These are phyloP conservation scores for Populus hybrid DNA, from an alignment of 441 rosid species.

Conservation along the genomic window DNA sequence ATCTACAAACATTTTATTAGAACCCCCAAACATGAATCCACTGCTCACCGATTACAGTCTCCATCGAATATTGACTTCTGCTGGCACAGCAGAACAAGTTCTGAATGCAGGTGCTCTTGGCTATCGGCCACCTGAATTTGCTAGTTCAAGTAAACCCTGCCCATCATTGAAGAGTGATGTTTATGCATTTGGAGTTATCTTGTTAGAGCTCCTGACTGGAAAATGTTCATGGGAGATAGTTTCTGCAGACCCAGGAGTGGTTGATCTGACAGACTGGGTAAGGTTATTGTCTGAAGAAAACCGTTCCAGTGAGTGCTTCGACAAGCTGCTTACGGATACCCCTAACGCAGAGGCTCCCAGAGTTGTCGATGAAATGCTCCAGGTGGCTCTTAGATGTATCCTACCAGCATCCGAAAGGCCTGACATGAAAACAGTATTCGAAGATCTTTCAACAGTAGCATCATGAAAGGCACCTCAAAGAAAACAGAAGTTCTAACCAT, in stretches of 20 bases:
- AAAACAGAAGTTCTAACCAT: slow-evolving; percentile 12
- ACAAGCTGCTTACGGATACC: slow-evolving; percentile 38
- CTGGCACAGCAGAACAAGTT: slow-evolving; percentile 84
- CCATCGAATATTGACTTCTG: slow-evolving; percentile 75
- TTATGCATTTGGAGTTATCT: slow-evolving; percentile 78
- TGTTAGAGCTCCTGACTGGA: slow-evolving; percentile 81
- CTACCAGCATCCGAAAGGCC: slow-evolving; percentile 82
- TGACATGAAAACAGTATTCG: slow-evolving; percentile 60
- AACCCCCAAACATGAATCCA: slow-evolving; percentile 38
- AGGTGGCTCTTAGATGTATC: slow-evolving; percentile 66
- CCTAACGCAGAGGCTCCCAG: slow-evolving; percentile 26
- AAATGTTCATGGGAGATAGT: slow-evolving; percentile 81
- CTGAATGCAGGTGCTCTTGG: slow-evolving; percentile 86
- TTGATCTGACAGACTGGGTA: slow-evolving; percentile 91
- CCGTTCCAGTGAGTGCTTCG: slow-evolving; percentile 65
- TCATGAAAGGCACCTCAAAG: slow-evolving; percentile 20
- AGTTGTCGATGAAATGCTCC: slow-evolving; percentile 48
- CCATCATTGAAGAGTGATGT: slow-evolving; percentile 85
- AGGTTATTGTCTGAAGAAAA: slow-evolving; percentile 68
- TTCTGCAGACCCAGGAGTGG: slow-evolving; percentile 70
- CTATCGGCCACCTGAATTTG: slow-evolving; percentile 81
- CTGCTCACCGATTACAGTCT: slow-evolving; percentile 74
- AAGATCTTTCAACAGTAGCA: slow-evolving; percentile 45
- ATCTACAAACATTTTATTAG: slow-evolving; percentile 75
- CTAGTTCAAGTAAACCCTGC: slow-evolving; percentile 57